A percentile compares a stretch with the other conserved stretches of the same genome.
Conservation (phyloP, 257 asterid species). For the Euphrasia confusa region DNA sequence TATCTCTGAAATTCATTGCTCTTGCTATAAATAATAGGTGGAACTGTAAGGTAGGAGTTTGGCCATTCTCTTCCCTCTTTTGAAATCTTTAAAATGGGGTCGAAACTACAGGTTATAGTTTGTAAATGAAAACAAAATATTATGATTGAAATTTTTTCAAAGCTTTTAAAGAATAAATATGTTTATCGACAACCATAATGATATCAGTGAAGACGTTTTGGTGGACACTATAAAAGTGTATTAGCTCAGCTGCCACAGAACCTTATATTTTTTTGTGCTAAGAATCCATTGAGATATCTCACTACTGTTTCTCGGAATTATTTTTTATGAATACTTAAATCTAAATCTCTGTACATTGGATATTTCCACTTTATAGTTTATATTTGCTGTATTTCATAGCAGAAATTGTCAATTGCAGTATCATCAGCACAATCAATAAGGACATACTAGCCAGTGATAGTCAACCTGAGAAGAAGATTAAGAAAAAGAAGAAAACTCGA, state of each 20-base stretch:
- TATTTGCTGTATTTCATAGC: neutral
- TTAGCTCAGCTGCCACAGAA: too few relatives aligned
- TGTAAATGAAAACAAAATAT: neutral
- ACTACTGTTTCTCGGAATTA: neutral
- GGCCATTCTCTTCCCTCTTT: neutral
- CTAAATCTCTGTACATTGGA: neutral
- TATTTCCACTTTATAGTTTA: conserved; percentile 13
- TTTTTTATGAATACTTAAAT: neutral
- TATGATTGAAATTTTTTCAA: neutral
- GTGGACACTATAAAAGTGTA: neutral
- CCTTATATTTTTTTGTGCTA: too few relatives aligned
- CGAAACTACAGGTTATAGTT: neutral
- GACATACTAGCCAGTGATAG: conserved; percentile 30
- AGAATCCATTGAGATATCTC: too few relatives aligned
- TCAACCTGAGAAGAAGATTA: conserved; percentile 36
- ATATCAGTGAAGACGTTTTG: neutral
- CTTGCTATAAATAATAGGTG: neutral
- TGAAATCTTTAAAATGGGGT: neutral
- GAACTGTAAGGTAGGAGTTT: neutral
- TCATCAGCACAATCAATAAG: conserved; percentile 19
- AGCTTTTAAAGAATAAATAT: too few relatives aligned
- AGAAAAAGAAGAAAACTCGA: conserved; percentile 44
- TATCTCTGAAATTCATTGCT: conserved; percentile 4
- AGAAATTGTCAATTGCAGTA: conserved; percentile 28
- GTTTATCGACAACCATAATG: too few relatives aligned